These are phyloP conservation scores for Sordaria brevicollis DNA, from an alignment of 495 filamentous ascomycete species.

Conservation along the genomic window DNA sequence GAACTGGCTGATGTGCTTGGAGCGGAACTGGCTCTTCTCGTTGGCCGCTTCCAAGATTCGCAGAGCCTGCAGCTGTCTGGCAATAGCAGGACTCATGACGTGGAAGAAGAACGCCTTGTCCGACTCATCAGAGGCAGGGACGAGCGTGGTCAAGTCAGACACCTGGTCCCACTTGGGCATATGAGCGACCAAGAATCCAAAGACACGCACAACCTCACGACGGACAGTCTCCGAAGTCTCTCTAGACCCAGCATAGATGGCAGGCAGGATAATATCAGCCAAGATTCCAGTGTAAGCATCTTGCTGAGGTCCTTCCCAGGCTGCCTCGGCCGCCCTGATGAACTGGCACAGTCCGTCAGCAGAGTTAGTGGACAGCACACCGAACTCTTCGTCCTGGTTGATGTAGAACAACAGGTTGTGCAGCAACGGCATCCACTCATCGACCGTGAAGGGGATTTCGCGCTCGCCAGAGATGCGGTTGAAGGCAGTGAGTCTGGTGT, in stretches of 20 bases:
- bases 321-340: slow-evolving; percentile 42
- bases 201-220: slow-evolving; percentile 63
- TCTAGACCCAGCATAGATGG: slow-evolving; percentile 60
- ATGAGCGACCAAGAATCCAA: slow-evolving; percentile 65
- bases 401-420: slow-evolving; percentile 87
- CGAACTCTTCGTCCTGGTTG: slow-evolving; percentile 77
- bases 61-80: slow-evolving; percentile 75
- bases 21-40: slow-evolving; percentile 48
- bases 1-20: slow-evolving; percentile 71
- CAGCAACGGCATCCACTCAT: slow-evolving; percentile 82
- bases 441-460: slow-evolving; percentile 45
- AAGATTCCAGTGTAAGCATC: slow-evolving; percentile 40
- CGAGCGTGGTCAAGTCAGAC: slow-evolving; percentile 62
- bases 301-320: slow-evolving; percentile 24
- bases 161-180: slow-evolving; percentile 60
- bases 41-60: slow-evolving; percentile 62
- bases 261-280: slow-evolving; percentile 55
- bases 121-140: slow-evolving; percentile 57
- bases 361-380: slow-evolving; percentile 69
- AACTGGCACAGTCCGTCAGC: slow-evolving; percentile 75
- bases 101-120: slow-evolving; percentile 92
- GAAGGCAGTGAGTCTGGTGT: slow-evolving; percentile 69
- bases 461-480: slow-evolving; percentile 52
- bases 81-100: slow-evolving; percentile 81
- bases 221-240: slow-evolving; percentile 77